Percentiles rank a stretch among this genome's conserved stretches.
Evolutionary conservation across 306 rosid genomes (phyloP).

Genomic region (Glycyrrhiza uralensis): DNA sequence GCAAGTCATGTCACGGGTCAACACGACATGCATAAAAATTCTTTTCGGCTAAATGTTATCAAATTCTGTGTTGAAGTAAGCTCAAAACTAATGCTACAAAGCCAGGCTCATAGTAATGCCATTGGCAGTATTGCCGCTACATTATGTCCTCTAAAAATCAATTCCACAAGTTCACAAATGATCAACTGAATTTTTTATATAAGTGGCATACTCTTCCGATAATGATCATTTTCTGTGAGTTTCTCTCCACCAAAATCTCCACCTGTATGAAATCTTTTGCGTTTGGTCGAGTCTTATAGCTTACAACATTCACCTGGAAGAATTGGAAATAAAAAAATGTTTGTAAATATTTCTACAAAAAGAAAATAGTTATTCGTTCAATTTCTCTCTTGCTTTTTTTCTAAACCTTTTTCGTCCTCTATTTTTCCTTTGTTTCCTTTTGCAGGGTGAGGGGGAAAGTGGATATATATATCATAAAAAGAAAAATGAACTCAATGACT

Average conservation of each 20-base stretch:
- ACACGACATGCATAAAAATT: not conserved
- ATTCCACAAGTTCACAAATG: not conserved
- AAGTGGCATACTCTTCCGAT: constrained; percentile 68
- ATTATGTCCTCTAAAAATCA: not conserved
- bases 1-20: not conserved
- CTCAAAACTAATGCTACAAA: not conserved
- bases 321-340: constrained; percentile 1
- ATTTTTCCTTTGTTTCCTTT: not conserved
- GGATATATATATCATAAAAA: constrained; percentile 6
- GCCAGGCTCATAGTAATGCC: not conserved
- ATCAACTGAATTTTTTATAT: not conserved
- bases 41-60: not conserved
- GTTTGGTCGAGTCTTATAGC: constrained; percentile 80
- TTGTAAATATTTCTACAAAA: not conserved
- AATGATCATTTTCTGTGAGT: constrained; percentile 82
- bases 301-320: constrained; percentile 77
- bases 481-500: constrained; percentile 11
- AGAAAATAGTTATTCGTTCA: not conserved
- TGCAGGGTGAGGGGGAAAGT: not conserved
- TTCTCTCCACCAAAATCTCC: constrained; percentile 80
- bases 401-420: not conserved
- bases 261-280: constrained; percentile 95
- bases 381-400: not conserved
- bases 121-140: not conserved
- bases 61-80: not conserved